Conservation (phyloP, 306 rosid species). For the Cucurbita argyrosperma region DNA sequence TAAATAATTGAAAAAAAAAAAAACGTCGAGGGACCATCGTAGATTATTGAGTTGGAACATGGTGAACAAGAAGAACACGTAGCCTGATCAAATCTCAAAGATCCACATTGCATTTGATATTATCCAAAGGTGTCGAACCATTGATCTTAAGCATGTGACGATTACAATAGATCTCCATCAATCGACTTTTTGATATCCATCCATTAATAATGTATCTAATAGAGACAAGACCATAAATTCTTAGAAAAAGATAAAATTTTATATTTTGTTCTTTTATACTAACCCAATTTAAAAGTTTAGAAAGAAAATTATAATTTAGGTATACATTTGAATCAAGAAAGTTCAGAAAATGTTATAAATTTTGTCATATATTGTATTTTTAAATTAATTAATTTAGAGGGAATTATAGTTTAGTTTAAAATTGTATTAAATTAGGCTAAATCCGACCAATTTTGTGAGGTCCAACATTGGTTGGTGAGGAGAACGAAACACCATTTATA, state of each 20-base stretch:
- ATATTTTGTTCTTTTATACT: not conserved
- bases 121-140: not conserved
- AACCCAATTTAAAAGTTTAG: not conserved
- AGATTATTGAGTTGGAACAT: not conserved
- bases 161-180: not conserved
- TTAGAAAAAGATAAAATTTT: not conserved
- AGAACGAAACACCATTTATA: no score
- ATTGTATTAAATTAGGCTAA: no score
- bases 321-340: no score
- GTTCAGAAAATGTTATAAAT: no score
- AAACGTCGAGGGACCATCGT: not conserved
- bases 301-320: no score
- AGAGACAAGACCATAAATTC: not conserved
- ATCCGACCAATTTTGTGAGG: no score
- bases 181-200: not conserved
- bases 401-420: no score
- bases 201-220: not conserved
- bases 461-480: no score
- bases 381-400: no score
- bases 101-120: not conserved
- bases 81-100: not conserved
- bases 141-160: not conserved
- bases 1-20: not conserved
- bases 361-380: no score
- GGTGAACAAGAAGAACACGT: not conserved